A percentile compares a stretch with the other conserved stretches of the same genome.
These are phyloP conservation scores for Butyriboletus appendiculatus DNA, from an alignment of 1,284 basidiomycete genomes.

Conservation along the genomic window DNA sequence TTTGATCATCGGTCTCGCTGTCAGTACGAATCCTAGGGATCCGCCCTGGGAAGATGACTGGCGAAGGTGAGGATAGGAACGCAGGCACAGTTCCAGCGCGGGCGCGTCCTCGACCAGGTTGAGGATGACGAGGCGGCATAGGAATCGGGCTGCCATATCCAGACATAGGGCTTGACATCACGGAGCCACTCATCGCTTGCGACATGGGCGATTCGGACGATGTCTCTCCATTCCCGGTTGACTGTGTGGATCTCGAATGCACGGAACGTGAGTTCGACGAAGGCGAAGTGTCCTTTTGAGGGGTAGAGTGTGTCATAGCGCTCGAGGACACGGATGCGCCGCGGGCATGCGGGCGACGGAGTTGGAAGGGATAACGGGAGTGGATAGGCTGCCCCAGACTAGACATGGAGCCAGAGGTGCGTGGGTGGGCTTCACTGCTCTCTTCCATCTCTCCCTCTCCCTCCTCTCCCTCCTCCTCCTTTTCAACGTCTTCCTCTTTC, in stretches of 20 bases:
- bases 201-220: constrained; percentile 51
- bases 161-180: constrained; percentile 37
- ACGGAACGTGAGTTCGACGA: constrained; percentile 46
- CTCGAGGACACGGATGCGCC: constrained; percentile 46
- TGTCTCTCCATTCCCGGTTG: constrained; percentile 56
- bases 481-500: constrained; percentile 40
- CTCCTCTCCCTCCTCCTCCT: constrained; percentile 39
- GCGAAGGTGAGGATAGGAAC: constrained; percentile 45
- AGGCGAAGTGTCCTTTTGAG: constrained; percentile 36
- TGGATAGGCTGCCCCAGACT: constrained; percentile 73
- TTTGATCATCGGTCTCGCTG: constrained; percentile 41
- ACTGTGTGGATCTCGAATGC: constrained; percentile 48
- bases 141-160: constrained; percentile 54
- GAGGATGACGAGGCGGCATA: constrained; percentile 71
- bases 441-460: constrained; percentile 40
- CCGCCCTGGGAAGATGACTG: constrained; percentile 43
- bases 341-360: constrained; percentile 51
- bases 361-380: constrained; percentile 70
- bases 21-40: constrained; percentile 44
- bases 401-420: constrained; percentile 75
- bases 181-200: constrained; percentile 31
- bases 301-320: constrained; percentile 36
- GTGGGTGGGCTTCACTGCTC: constrained; percentile 48
- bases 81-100: constrained; percentile 53
- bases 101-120: constrained; percentile 42